These are phyloP conservation scores for Zymoseptoria pseudotritici DNA, from an alignment of 2,329 filamentous ascomycete genomes.

Conservation along the genomic window DNA sequence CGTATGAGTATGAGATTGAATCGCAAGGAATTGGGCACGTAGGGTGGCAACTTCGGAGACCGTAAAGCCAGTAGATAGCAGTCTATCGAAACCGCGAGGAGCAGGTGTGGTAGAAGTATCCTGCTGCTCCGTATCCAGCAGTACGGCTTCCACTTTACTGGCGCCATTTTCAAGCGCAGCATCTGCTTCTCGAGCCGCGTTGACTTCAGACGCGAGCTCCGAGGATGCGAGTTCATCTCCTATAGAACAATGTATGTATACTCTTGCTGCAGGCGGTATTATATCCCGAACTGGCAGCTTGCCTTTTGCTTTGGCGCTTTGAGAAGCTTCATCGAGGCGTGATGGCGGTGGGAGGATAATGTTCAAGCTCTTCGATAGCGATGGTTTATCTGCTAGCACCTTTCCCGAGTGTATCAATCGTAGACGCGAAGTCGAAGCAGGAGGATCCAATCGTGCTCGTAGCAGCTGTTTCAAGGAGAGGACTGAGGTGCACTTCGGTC, in stretches of 20 bases:
- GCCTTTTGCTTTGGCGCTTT: conserved; percentile 50
- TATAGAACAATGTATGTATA: conserved; percentile 92
- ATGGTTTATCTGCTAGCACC: conserved; percentile 66
- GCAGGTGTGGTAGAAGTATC: conserved; percentile 38
- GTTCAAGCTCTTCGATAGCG: conserved; percentile 62
- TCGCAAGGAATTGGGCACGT: conserved; percentile 78
- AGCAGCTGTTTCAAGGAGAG: conserved; percentile 76
- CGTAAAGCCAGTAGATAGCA: conserved; percentile 75
- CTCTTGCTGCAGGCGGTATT: conserved; percentile 39
- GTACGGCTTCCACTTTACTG: background rate
- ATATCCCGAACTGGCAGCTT: conserved; percentile 52
- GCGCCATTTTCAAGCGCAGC: conserved; percentile 22
- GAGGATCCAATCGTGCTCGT: conserved; percentile 58
- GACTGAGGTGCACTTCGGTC: conserved; percentile 62
- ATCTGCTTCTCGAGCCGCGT: conserved; percentile 34
- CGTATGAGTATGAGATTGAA: conserved; percentile 74
- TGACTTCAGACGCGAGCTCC: conserved; percentile 64
- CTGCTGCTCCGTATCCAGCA: background rate
- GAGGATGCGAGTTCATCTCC: conserved; percentile 60
- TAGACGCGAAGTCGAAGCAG: conserved; percentile 61
- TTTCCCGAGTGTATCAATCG: conserved; percentile 87
- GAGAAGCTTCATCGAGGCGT: conserved; percentile 21
- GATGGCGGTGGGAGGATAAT: conserved; percentile 48
- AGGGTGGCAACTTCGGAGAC: conserved; percentile 74
- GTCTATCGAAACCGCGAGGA: conserved; percentile 79